A percentile compares a stretch with the other conserved stretches of the same genome.
phyloP scores from a whole-genome alignment of 257 asterid species.

The Fraxinus anomala region DNA sequence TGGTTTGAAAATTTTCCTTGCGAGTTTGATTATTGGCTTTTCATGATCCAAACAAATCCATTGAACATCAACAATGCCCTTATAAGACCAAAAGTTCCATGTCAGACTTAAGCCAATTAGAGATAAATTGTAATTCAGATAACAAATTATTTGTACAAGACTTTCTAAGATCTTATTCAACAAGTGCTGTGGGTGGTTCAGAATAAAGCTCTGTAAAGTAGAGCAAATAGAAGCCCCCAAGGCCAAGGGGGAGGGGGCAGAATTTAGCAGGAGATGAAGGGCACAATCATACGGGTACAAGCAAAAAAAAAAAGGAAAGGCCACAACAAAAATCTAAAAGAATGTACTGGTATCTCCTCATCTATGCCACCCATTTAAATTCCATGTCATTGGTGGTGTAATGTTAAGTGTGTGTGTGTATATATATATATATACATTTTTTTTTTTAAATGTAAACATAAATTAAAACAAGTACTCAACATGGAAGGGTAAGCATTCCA shows the following conservation, averaged over 20 bases:
- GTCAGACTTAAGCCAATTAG: neutral
- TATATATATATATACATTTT: too few relatives aligned
- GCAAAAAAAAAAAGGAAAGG: neutral
- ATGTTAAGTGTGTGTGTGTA: too few relatives aligned
- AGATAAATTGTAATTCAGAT: too few relatives aligned
- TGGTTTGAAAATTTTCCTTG: neutral
- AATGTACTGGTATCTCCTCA: too few relatives aligned
- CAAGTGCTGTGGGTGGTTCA: neutral
- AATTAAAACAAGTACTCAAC: too few relatives aligned
- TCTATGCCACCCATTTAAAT: too few relatives aligned
- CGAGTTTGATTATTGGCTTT: neutral
- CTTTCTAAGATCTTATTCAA: neutral
- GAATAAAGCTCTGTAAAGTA: neutral
- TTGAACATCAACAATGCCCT: neutral
- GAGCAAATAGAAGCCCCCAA: neutral
- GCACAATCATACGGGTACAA: neutral
- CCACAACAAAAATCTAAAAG: too few relatives aligned
- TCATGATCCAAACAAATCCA: neutral
- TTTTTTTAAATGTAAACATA: too few relatives aligned
- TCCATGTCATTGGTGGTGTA: too few relatives aligned
- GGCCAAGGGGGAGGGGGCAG: neutral
- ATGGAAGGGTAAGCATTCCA: too few relatives aligned
- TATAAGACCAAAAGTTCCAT: neutral
- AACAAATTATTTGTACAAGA: neutral
- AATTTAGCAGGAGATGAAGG: neutral